Base-by-base conservation (phyloP, 1,139 yeast genomes). In the Wickerhamomyces sp. region DNA sequence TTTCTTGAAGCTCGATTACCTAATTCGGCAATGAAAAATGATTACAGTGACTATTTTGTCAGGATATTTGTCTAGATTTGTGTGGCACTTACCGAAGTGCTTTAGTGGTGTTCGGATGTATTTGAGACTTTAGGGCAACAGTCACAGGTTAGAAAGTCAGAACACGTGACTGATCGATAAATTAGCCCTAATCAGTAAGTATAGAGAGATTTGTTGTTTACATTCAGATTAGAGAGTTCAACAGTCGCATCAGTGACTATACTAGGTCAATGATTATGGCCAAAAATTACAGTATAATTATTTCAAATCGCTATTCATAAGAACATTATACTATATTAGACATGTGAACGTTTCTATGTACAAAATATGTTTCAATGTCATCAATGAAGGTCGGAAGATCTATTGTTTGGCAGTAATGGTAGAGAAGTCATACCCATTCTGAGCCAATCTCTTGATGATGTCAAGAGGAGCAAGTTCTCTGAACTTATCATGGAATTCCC, bases 351-450 rank as follows among this genome's bases (percentile, higher is more conserved):
- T 27, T 36, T 36, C 33, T 36, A 36, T 34, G 14, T 34, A 29
- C 33, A 34, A 34, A 36, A 36, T 36, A 10, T 36, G 15, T 8
- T 34, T 34, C 36, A 15, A 4, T 11, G 18, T 15, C 10, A 5
- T 13, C 8, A 14, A 9, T 26, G 36, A 2, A 6, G n/a, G 7
- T n/a, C 14, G 10, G 7, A n/a, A 11, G 18, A 34, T 36, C 30
- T 32, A 32, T n/a, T 9, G 34, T 30, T 15, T 27, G 27, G 45
- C 47, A n/a, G 51, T 45, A 14, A 67, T 59, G 41, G 61, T 63
- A 36, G 58, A 50, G 46, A 76, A 57, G 49, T 76, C 78, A 52
- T 66, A 71, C 2, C 72, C 70, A 41, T 58, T 56, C 6, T 53
- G 46, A 26, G 63, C 65, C 41, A 73, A 57, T 51, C 57, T 58